Evolutionary conservation across 2,329 filamentous ascomycete species (phyloP), one percentile per base, ranked within the genome.

Genomic region (Aspergillus fumigatiaffinis): DNA sequence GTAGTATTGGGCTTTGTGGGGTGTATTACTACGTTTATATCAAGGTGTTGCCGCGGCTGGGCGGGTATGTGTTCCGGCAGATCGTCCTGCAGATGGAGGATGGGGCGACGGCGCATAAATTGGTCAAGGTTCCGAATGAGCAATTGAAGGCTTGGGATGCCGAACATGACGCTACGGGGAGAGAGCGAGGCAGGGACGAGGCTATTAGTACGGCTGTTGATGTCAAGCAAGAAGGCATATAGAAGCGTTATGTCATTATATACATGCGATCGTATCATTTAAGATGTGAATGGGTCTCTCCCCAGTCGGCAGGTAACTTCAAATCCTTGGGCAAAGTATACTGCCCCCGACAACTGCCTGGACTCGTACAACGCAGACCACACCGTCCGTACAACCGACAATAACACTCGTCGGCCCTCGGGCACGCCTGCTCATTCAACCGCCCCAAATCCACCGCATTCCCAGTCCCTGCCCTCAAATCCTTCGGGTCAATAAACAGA

Each of bases 11-110:
- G 3, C 5, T 79, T 0, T 88, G 85, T 55, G 80, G 69, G 0
- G 29, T 83, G 0, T 88, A 88, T 68, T 87, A 87, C 61, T 71
- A 77, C 7, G 55, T 80, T 7, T 88, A 84, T 83, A 82, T 87
- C 60, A 76, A 81, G 50, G 25, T 82, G 1, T 60, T 88, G 0
- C 85, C 86, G 0, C 77, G 74, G 28, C 77, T 76, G 60, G 74
- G 77, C n/a, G 73, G 77, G 0, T 88, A 87, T 61, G 65, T 72
- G 7, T 79, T 87, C 44, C 78, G 84, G 0, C 80, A 85, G 14
- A 81, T 85, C 29, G 69, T 86, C 1, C 55, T 85, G 1, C 69
- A 77, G 0, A 70, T 85, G 10, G 82, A 82, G 6, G 77, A 79
- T 50, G 77, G 77, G 3, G 79, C 77, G 1, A 70, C 75, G 50